These are phyloP conservation scores for Drosera capensis DNA, from an alignment of 148 eudicot species.

Conservation along the genomic window DNA sequence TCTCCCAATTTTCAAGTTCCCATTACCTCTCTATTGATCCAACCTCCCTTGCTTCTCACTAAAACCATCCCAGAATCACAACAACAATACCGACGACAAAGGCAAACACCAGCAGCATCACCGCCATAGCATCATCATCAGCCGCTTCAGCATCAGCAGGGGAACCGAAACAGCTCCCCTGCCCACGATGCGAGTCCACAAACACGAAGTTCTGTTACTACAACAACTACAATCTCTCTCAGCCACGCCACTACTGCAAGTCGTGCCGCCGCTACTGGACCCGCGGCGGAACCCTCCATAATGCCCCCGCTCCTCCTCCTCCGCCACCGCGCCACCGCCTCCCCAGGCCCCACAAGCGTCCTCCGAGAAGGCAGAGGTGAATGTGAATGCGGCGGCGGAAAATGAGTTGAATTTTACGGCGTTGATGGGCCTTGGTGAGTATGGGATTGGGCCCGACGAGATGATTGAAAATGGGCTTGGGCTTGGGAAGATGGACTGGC, in stretches of 20 bases:
- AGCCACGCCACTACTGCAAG: conserved; percentile 31
- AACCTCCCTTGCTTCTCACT: no score
- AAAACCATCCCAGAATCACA: no score
- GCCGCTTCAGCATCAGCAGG: no score
- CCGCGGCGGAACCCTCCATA: conserved; percentile 27
- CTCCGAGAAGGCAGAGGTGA: neutral
- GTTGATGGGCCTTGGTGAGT: conserved; percentile 7
- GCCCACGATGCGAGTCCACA: conserved; percentile 33
- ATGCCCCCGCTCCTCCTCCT: conserved; percentile 15
- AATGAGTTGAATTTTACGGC: conserved; percentile 9
- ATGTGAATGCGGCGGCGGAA: conserved; percentile 7
- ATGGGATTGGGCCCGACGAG: no score
- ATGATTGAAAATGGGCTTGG: no score
- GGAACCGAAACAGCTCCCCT: conserved; percentile 17
- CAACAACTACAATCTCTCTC: conserved; percentile 38
- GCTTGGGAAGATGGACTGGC: conserved; percentile 8
- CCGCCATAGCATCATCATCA: no score
- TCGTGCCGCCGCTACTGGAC: conserved; percentile 45
- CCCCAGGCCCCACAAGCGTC: neutral
- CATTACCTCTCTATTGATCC: no score
- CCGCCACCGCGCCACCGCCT: neutral
- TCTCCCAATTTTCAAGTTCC: no score
- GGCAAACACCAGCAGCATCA: no score
- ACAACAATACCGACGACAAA: no score
- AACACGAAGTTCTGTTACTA: conserved; percentile 36